Evolutionary conservation across 148 eudicot species (phyloP).

Genomic region (Oxyria digyna): DNA sequence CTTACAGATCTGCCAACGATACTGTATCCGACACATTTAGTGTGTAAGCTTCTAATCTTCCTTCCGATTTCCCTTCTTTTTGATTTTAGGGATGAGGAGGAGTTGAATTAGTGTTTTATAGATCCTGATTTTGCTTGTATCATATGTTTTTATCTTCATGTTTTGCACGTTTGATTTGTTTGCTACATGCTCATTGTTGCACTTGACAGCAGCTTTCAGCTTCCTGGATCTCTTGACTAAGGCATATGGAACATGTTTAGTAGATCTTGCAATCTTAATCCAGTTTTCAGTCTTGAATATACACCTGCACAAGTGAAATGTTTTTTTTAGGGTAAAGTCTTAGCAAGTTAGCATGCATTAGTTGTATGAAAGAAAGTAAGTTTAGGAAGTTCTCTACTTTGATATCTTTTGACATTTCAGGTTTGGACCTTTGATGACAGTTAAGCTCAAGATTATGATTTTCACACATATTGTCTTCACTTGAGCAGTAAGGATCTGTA

Average conservation of each 20-base stretch:
- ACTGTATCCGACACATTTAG: constrained; percentile 77
- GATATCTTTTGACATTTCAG: neutral
- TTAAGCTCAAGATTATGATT: neutral
- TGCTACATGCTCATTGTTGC: too few relatives aligned
- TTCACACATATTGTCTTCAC: neutral
- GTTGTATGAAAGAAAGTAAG: too few relatives aligned
- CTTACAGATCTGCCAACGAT: constrained; percentile 87
- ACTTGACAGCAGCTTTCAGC: neutral
- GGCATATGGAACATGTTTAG: neutral
- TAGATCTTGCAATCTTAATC: neutral
- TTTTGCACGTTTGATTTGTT: neutral
- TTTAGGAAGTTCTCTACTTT: neutral
- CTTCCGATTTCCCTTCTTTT: neutral
- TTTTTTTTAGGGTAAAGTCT: neutral
- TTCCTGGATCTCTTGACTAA: neutral
- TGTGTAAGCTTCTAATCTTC: constrained; percentile 36
- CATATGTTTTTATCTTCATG: neutral
- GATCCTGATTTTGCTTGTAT: neutral
- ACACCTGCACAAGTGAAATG: too few relatives aligned
- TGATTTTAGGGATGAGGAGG: neutral
- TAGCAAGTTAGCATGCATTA: too few relatives aligned
- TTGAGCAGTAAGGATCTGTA: neutral
- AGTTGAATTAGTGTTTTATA: neutral
- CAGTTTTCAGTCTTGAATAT: neutral
- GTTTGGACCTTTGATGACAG: neutral